Conservation (phyloP, 805 yeast species). For the Candida pseudoglaebosa region DNA sequence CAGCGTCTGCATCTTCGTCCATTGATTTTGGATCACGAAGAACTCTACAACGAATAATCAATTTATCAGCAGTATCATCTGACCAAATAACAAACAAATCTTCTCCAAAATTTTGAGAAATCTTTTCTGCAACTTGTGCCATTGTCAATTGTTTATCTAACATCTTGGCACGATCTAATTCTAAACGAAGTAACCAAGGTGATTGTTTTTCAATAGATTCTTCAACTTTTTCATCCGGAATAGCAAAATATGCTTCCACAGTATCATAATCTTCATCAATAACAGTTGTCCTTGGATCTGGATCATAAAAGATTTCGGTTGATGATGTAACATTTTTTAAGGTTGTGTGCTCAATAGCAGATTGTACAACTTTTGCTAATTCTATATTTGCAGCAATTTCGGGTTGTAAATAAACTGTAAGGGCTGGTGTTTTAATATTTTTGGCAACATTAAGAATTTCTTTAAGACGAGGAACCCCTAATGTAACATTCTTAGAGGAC, state of each 20-base stretch:
- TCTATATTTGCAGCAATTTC: conserved; percentile 86
- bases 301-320: conserved; percentile 95
- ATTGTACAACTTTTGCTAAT: conserved; percentile 89
- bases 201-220: conserved; percentile 91
- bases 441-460: conserved; percentile 98
- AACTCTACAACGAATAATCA: conserved; percentile 96
- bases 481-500: conserved; percentile 90
- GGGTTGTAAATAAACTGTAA: conserved; percentile 85
- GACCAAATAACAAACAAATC: conserved; percentile 98
- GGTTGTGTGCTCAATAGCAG: conserved; percentile 96
- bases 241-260: conserved; percentile 93
- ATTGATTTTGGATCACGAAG: conserved; percentile 91
- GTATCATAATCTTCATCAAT: conserved; percentile 96
- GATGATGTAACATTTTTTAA: conserved; percentile 94
- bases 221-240: conserved; percentile 97
- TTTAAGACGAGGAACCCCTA: conserved; percentile 97
- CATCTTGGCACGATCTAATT: conserved; percentile 98
- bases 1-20: conserved; percentile 92
- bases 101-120: conserved; percentile 86
- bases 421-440: conserved; percentile 98
- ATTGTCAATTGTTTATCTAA: conserved; percentile 95
- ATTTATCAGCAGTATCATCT: conserved; percentile 96
- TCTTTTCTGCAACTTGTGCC: conserved; percentile 97
- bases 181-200: conserved; percentile 96
- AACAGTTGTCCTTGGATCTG: conserved; percentile 96